Evolutionary conservation across 148 eudicot genomes (phyloP).

Genomic region (Pharnaceum exiguum): DNA sequence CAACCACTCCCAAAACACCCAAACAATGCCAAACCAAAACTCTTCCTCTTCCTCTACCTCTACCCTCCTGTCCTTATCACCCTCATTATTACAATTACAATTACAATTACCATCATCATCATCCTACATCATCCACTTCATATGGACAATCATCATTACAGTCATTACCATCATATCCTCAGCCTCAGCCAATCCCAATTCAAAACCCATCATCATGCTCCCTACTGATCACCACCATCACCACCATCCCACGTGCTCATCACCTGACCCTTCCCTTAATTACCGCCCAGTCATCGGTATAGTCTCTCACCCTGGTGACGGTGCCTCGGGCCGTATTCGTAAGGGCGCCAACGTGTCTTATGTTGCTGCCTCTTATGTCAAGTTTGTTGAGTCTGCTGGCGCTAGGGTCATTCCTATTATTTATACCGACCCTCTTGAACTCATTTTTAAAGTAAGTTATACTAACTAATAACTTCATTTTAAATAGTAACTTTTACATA

Average conservation of each 20-base stretch:
- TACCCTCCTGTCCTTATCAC: neutral
- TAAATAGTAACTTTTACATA: neutral
- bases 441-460: constrained; percentile 40
- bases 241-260: constrained; percentile 30
- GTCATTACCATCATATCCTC: constrained; percentile 21
- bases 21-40: constrained; percentile 1
- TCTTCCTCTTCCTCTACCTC: constrained; percentile 11
- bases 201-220: constrained; percentile 38
- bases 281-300: constrained; percentile 88
- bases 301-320: constrained; percentile 86
- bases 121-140: constrained; percentile 1
- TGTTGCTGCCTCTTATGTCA: constrained; percentile 88
- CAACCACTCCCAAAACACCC: no score
- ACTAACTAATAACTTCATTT: neutral
- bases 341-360: constrained; percentile 59
- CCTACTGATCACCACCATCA: constrained; percentile 23
- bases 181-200: constrained; percentile 20
- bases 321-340: constrained; percentile 78
- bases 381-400: constrained; percentile 90
- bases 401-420: constrained; percentile 89
- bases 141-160: constrained; percentile 42
- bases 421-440: constrained; percentile 64
- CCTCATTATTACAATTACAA: constrained; percentile 18
- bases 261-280: constrained; percentile 52
- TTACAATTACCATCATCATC: neutral